Percentiles rank a stretch among this genome's conserved stretches.
Conservation (phyloP, 2,329 filamentous ascomycete species). For the Fusarium keratoplasticum region DNA sequence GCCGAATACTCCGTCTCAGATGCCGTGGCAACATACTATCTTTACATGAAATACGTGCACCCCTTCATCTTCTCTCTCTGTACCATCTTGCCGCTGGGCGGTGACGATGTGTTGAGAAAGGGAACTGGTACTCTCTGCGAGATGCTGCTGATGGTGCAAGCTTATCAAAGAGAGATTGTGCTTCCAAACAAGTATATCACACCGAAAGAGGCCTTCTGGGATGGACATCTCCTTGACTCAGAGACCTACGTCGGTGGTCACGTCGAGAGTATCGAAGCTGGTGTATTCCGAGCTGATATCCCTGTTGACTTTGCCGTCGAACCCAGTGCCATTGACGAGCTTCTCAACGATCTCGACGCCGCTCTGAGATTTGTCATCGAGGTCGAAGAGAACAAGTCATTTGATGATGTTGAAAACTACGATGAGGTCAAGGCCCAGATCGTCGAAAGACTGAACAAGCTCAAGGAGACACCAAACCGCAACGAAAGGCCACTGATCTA, state of each 20-base stretch:
- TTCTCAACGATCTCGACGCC: conserved; percentile 86
- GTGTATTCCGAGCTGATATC: conserved; percentile 96
- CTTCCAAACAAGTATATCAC: conserved; percentile 96
- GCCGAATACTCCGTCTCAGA: conserved; percentile 99
- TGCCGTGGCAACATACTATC: conserved; percentile 97
- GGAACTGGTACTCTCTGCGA: conserved; percentile 99
- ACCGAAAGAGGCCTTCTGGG: conserved; percentile 93
- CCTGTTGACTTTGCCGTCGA: conserved; percentile 96
- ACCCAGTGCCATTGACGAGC: conserved; percentile 86
- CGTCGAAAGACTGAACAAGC: conserved; percentile 71
- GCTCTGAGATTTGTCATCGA: conserved; percentile 89
- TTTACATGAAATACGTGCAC: conserved; percentile 99
- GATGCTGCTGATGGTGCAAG: conserved; percentile 99
- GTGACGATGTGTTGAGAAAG: conserved; percentile 93
- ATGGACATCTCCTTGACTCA: conserved; percentile 94
- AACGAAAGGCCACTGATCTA: conserved; percentile 92
- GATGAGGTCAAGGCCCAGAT: conserved; percentile 90
- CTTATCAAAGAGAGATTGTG: conserved; percentile 90
- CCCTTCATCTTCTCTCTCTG: conserved; percentile 99
- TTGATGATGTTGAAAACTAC: conserved; percentile 85
- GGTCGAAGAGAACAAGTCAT: conserved; percentile 84
- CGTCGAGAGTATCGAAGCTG: conserved; percentile 98
- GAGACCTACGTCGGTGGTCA: conserved; percentile 99
- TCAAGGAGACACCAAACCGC: conserved; percentile 87
- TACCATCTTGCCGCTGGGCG: conserved; percentile 92